Percentiles rank a stretch among this genome's conserved stretches.
Conservation (phyloP, 2,329 filamentous ascomycete genomes). For the Cladosporium sp. region DNA sequence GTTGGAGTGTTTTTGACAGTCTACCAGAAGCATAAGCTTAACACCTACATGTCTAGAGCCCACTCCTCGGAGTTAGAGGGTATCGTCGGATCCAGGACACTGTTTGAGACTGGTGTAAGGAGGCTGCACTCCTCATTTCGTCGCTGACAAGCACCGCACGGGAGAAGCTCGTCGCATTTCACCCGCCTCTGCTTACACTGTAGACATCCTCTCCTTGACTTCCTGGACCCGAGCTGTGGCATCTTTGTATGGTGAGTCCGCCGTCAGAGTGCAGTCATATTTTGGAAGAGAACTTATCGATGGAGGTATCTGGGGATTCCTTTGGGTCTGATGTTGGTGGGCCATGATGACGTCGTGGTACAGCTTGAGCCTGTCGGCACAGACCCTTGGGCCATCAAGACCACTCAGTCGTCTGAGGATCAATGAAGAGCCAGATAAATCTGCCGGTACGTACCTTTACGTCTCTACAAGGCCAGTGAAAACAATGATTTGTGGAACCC, state of each 20-base stretch:
- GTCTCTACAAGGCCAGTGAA: too few relatives aligned
- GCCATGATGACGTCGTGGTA: too few relatives aligned
- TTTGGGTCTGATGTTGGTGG: too few relatives aligned
- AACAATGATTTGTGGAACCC: too few relatives aligned
- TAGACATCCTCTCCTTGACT: slow-evolving; percentile 25
- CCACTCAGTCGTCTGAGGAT: too few relatives aligned
- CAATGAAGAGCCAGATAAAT: too few relatives aligned
- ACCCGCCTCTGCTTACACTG: slow-evolving; percentile 27
- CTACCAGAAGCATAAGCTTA: not conserved
- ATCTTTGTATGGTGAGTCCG: not conserved
- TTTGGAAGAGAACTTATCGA: too few relatives aligned
- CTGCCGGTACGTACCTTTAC: too few relatives aligned
- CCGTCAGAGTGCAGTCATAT: too few relatives aligned
- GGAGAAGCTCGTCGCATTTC: slow-evolving; percentile 26
- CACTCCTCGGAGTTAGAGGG: slow-evolving; percentile 16
- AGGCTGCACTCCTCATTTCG: slow-evolving; percentile 21
- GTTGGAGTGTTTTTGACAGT: not conserved
- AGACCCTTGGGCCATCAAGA: too few relatives aligned
- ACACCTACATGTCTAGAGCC: slow-evolving; percentile 20
- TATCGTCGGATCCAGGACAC: not conserved
- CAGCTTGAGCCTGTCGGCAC: too few relatives aligned
- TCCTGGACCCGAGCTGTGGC: slow-evolving; percentile 22
- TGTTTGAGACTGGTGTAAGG: not conserved
- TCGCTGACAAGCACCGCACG: slow-evolving; percentile 20
- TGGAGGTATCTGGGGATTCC: too few relatives aligned